Evolutionary conservation across 331 rosid species (phyloP).

Genomic region (Saraca asoca): DNA sequence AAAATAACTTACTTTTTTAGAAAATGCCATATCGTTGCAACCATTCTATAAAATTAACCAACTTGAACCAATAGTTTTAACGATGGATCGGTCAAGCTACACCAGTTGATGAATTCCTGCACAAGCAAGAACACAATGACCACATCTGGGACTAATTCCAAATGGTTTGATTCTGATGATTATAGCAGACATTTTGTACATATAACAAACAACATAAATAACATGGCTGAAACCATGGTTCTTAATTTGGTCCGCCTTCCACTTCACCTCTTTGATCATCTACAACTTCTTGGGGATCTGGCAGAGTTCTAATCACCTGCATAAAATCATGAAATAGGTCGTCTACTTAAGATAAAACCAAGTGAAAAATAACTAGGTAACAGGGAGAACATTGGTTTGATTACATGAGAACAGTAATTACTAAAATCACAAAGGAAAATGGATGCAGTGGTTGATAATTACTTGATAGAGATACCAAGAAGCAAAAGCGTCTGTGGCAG

Average conservation of each 20-base stretch:
- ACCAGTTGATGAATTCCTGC: too few species aligned
- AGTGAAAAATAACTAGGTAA: neutral
- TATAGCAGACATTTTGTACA: too few species aligned
- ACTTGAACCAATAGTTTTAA: too few species aligned
- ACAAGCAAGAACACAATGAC: too few species aligned
- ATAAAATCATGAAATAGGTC: slow-evolving; percentile 23
- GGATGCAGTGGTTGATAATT: slow-evolving; percentile 7
- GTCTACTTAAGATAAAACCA: neutral
- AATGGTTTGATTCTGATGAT: too few species aligned
- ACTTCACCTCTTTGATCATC: slow-evolving; percentile 22
- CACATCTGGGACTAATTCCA: too few species aligned
- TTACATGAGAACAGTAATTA: neutral
- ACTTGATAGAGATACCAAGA: slow-evolving; percentile 90
- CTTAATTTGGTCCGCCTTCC: slow-evolving; percentile 30
- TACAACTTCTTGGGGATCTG: slow-evolving; percentile 39
- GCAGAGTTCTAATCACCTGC: slow-evolving; percentile 65
- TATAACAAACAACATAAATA: too few species aligned
- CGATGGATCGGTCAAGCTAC: too few species aligned
- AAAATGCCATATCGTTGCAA: too few species aligned
- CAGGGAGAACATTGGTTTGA: neutral
- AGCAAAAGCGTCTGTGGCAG: slow-evolving; percentile 87
- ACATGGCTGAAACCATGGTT: neutral
- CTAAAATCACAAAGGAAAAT: neutral
- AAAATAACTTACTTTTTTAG: too few species aligned
- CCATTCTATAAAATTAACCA: too few species aligned